Percentiles rank a stretch among this genome's conserved stretches.
These are phyloP conservation scores for Trichoderma breve DNA, from an alignment of 2,329 filamentous ascomycete species.

Conservation along the genomic window DNA sequence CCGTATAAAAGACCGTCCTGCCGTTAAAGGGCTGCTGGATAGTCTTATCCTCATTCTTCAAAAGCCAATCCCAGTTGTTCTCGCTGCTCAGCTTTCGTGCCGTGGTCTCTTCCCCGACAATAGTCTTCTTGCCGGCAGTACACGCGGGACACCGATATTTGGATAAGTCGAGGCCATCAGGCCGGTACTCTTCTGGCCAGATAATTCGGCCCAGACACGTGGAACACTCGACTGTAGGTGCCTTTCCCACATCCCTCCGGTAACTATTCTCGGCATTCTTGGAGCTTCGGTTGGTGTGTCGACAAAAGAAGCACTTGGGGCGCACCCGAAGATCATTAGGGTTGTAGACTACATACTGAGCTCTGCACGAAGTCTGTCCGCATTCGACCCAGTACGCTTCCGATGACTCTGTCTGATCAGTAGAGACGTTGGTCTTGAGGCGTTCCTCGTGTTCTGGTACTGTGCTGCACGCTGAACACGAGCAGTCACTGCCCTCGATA, in stretches of 20 bases:
- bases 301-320: constrained; percentile 51
- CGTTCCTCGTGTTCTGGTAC: constrained; percentile 27
- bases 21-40: constrained; percentile 39
- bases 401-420: constrained; percentile 32
- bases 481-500: constrained; percentile 22
- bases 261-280: not conserved
- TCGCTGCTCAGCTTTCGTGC: constrained; percentile 38
- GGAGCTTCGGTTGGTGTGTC: constrained; percentile 26
- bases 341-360: constrained; percentile 51
- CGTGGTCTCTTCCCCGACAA: constrained; percentile 39
- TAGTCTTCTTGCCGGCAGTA: constrained; percentile 33
- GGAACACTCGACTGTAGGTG: constrained; percentile 45
- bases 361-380: constrained; percentile 40
- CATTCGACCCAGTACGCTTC: constrained; percentile 49
- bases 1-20: constrained; percentile 40
- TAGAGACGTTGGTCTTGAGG: constrained; percentile 31
- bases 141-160: constrained; percentile 45
- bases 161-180: constrained; percentile 29
- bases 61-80: constrained; percentile 44
- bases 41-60: constrained; percentile 39
- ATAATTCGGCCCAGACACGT: constrained; percentile 47
- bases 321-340: constrained; percentile 40
- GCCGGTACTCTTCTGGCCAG: constrained; percentile 46
- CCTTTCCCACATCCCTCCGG: constrained; percentile 16
- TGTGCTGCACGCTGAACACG: constrained; percentile 25